phyloP scores from a whole-genome alignment of 805 yeast species.

The Pachysolen tannophilus region DNA sequence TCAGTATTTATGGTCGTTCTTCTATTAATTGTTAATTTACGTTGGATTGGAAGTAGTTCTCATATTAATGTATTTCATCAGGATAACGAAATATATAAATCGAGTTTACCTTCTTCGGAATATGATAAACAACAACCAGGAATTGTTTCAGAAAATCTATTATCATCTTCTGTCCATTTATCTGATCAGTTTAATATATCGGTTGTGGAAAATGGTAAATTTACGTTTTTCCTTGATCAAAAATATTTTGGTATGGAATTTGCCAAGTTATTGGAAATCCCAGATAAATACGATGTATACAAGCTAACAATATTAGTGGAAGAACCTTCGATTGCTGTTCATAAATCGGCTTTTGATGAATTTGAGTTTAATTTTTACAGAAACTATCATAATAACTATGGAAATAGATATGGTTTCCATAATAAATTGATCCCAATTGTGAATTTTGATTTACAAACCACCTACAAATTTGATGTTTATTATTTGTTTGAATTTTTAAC shows the following conservation, averaged over 20 bases:
- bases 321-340: conserved; percentile 18
- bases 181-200: conserved; percentile 7
- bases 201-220: conserved; percentile 9
- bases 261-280: conserved; percentile 4
- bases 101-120: no score
- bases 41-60: conserved; percentile 25
- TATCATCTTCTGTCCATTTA: no score
- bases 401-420: background rate
- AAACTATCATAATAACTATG: conserved; percentile 1
- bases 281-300: conserved; percentile 15
- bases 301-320: conserved; percentile 14
- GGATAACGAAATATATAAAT: background rate
- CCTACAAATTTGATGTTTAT: conserved; percentile 38
- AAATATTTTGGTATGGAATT: conserved; percentile 22
- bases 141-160: no score
- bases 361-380: background rate
- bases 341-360: conserved; percentile 7
- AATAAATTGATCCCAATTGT: conserved; percentile 9
- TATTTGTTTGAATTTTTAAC: conserved; percentile 51
- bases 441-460: conserved; percentile 17
- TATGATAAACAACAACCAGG: conserved; percentile 2
- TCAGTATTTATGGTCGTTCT: conserved; percentile 19
- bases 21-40: conserved; percentile 21
- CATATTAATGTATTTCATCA: background rate
- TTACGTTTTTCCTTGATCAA: conserved; percentile 19